Evolutionary conservation across 2,329 filamentous ascomycete species (phyloP).

Genomic region (Boeremia lycopersici): DNA sequence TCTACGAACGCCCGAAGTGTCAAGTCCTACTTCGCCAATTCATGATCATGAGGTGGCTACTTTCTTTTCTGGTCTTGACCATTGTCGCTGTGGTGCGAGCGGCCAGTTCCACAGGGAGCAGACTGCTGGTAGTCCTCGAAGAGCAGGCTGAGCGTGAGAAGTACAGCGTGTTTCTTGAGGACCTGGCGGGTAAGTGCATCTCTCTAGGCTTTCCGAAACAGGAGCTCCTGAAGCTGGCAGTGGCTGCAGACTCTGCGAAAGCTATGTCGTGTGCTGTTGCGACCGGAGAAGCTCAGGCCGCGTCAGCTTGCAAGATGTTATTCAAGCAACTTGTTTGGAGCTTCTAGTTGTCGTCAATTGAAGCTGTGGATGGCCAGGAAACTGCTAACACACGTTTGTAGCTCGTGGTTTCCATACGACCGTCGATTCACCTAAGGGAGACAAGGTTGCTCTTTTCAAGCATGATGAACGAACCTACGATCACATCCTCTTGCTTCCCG

Average conservation of each 20-base stretch:
- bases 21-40: conserved; percentile 28
- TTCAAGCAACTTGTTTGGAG: conserved; percentile 3
- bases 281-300: conserved; percentile 3
- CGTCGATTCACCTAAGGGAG: conserved; percentile 67
- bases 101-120: conserved; percentile 76
- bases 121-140: conserved; percentile 85
- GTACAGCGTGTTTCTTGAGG: conserved; percentile 81
- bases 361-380: not conserved
- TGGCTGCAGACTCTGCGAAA: not conserved
- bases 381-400: conserved; percentile 48
- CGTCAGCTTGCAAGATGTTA: conserved; percentile 21
- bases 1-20: conserved; percentile 18
- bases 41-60: conserved; percentile 73
- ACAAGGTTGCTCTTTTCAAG: conserved; percentile 74
- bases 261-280: not conserved
- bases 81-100: conserved; percentile 73
- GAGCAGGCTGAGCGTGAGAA: conserved; percentile 78
- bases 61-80: conserved; percentile 72
- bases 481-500: conserved; percentile 86
- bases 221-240: not conserved
- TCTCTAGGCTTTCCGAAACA: not conserved
- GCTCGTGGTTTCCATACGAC: conserved; percentile 81
- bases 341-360: not conserved
- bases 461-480: conserved; percentile 89
- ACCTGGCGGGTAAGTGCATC: conserved; percentile 66